A percentile compares a stretch with the other conserved stretches of the same genome.
Conservation (phyloP, 306 rosid genomes). For the Sechiopsis laciniata region DNA sequence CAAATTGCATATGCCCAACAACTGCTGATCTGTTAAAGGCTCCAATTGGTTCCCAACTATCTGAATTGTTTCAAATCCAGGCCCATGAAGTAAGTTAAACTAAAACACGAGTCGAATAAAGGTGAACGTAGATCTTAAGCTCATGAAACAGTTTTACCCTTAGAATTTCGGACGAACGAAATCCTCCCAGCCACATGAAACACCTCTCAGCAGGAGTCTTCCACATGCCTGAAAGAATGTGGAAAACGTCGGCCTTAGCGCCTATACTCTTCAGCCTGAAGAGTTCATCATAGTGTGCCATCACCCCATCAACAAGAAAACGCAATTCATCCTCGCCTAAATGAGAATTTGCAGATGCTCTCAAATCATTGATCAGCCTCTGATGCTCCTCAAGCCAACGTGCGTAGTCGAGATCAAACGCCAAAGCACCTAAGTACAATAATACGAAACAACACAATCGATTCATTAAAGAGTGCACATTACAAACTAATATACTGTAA, state of each 20-base stretch:
- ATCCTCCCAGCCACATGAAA: slow-evolving; percentile 91
- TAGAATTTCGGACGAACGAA: slow-evolving; percentile 77
- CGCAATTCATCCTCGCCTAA: slow-evolving; percentile 57
- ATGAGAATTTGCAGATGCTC: slow-evolving; percentile 57
- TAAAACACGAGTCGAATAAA: neutral
- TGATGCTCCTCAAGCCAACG: slow-evolving; percentile 81
- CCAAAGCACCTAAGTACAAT: slow-evolving; percentile 42
- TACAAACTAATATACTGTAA: neutral
- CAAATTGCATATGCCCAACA: slow-evolving; percentile 69
- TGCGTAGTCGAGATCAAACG: slow-evolving; percentile 64
- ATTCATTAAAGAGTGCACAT: neutral
- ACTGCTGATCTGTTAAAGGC: slow-evolving; percentile 62
- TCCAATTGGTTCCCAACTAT: slow-evolving; percentile 70
- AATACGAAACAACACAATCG: neutral
- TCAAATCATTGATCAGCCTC: slow-evolving; percentile 48
- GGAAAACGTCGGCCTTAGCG: slow-evolving; percentile 74
- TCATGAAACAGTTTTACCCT: slow-evolving; percentile 36
- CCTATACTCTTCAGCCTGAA: slow-evolving; percentile 65
- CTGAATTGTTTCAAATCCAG: slow-evolving; percentile 37
- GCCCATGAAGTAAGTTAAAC: neutral
- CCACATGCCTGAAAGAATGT: slow-evolving; percentile 89
- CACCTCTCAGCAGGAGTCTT: slow-evolving; percentile 80
- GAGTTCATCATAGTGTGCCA: slow-evolving; percentile 60
- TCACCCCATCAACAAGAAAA: slow-evolving; percentile 58
- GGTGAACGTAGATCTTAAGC: neutral